Base-by-base conservation (phyloP, 129 eudicot genomes). In the Chrysanthemum makinoi region DNA sequence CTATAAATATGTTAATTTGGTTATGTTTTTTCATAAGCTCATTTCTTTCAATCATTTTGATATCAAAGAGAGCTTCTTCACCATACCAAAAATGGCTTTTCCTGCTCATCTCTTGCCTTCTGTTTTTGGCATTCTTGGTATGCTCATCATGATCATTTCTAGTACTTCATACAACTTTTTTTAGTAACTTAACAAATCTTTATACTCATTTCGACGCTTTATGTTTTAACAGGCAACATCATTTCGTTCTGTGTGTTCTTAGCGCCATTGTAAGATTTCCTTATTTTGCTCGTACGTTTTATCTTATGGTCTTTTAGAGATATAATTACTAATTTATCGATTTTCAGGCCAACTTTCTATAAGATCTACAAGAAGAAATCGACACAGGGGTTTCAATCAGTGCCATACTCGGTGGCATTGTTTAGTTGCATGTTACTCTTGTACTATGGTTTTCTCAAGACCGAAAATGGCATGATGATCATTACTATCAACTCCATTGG, bases 371-470 rank as follows among this genome's bases (percentile, higher is more conserved):
- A 82, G 83, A 86, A 53, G 63, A 89, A 86, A 82, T 89, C 96
- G 13, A 89, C 96, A 0, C 72, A 82, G 72, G 92, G 89, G 8
- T 89, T 89, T 59, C 92, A 86, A 26, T 70, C 92, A 0, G 69
- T 86, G 46, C 96, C 96, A n/a, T 89, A 89, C 30, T 47, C 92
- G 24, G 96, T 89, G 0, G 81, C 92, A 10, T 65, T 84, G 6
- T 89, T 89, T 71, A 86, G 96, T 48, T 79, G 88, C 64, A 84
- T 82, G 92, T 43, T 86, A 13, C 84, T 82, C 57, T 66, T 86
- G 63, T 89, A 82, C 71, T 89, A 89, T 8, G 96, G 82, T 3
- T 70, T 65, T 18, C 35, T 89, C 33, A 89, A 86, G 70, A 69
- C 75, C 19, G 77, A 80, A 30, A 70, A 86, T 14, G 83, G 68